Conservation (phyloP, 257 asterid species). For the Jacaranda mimosifolia region DNA sequence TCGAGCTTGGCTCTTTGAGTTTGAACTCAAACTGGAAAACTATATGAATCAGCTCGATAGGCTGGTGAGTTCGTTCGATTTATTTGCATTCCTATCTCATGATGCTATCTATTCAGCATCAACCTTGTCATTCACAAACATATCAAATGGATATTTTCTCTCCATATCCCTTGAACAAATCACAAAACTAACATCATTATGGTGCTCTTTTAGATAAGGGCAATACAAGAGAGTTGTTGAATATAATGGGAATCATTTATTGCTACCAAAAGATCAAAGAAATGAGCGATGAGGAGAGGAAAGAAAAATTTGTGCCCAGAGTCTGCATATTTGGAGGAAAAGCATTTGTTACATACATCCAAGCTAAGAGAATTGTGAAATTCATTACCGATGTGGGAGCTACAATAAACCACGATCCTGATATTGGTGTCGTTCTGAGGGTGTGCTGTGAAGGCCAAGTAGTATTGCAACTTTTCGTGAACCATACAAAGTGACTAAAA, state of each 20-base stretch:
- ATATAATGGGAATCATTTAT: slow-evolving; percentile 60
- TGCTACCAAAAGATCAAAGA: slow-evolving; percentile 72
- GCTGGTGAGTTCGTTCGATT: too few species aligned
- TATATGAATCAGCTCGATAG: too few species aligned
- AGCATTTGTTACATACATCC: slow-evolving; percentile 65
- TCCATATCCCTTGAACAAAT: background rate
- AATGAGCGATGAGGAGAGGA: slow-evolving; percentile 57
- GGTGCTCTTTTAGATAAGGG: slow-evolving; percentile 50
- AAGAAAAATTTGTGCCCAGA: slow-evolving; percentile 55
- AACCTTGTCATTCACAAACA: too few species aligned
- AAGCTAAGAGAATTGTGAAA: slow-evolving; percentile 70
- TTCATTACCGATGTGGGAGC: slow-evolving; percentile 65
- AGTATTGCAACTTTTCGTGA: background rate
- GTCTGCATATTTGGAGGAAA: slow-evolving; percentile 77
- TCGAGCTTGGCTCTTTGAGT: too few species aligned
- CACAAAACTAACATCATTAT: background rate
- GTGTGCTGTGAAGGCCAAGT: slow-evolving; percentile 29
- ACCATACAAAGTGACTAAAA: background rate
- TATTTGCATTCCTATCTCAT: too few species aligned
- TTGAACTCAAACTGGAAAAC: too few species aligned
- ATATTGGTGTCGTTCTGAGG: slow-evolving; percentile 67
- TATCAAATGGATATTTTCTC: background rate
- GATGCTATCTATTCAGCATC: too few species aligned
- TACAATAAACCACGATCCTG: slow-evolving; percentile 66
- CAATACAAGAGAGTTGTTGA: slow-evolving; percentile 65